Evolutionary conservation across 768 basidiomycete genomes (phyloP).

Genomic region (Russula lepida): DNA sequence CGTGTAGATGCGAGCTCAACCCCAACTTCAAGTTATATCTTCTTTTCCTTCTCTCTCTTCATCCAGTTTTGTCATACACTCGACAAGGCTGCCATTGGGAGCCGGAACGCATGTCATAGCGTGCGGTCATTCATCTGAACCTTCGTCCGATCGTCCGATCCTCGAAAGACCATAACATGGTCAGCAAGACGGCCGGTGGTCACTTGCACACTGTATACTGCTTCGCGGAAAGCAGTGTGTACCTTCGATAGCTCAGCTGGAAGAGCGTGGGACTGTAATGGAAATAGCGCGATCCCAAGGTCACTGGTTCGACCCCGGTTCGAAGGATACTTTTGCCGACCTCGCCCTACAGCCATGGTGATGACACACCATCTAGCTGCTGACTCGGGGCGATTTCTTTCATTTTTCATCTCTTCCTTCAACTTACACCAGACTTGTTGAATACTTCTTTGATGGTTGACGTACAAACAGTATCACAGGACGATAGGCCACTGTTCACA

Average conservation of each 20-base stretch:
- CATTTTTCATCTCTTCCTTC: neutral
- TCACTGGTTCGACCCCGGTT: constrained; percentile 20
- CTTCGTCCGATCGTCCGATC: too few relatives aligned
- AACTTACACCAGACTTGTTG: neutral
- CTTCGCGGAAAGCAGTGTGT: accelerated
- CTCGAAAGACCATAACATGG: too few relatives aligned
- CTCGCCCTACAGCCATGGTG: too few relatives aligned
- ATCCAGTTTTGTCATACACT: too few relatives aligned
- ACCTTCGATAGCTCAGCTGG: constrained; percentile 19
- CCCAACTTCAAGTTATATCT: too few relatives aligned
- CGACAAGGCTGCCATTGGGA: too few relatives aligned
- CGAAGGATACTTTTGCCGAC: constrained; percentile 12
- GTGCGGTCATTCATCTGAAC: too few relatives aligned
- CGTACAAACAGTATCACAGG: constrained; percentile 8
- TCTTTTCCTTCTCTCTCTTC: too few relatives aligned
- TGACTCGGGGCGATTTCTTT: neutral
- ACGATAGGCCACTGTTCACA: constrained; percentile 48
- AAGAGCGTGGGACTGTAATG: constrained; percentile 21
- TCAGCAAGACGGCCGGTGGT: too few relatives aligned
- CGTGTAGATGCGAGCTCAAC: too few relatives aligned
- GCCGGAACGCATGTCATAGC: too few relatives aligned
- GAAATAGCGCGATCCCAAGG: constrained; percentile 13
- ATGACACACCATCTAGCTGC: neutral
- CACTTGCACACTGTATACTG: too few relatives aligned
- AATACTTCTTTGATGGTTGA: constrained; percentile 13